phyloP scores from a whole-genome alignment of 2,329 filamentous ascomycete genomes.

The Septoria linicola region DNA sequence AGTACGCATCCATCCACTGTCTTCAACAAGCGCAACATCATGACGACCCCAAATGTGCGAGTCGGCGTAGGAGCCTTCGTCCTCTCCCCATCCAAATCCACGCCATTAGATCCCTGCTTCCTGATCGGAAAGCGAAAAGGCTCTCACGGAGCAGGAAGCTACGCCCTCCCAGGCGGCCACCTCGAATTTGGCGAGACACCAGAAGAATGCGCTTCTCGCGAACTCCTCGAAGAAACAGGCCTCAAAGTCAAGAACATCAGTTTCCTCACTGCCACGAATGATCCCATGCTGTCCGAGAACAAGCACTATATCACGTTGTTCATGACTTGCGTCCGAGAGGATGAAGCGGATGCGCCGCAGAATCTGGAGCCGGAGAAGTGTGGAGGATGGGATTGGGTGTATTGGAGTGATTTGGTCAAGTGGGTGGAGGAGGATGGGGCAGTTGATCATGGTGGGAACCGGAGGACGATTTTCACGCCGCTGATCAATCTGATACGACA shows the following conservation, averaged over 20 bases:
- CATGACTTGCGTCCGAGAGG: conserved; percentile 54
- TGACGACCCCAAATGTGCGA: conserved; percentile 12
- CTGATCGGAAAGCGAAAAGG: conserved; percentile 51
- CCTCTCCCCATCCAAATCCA: conserved; percentile 34
- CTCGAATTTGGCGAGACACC: conserved; percentile 67
- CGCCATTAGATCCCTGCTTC: conserved; percentile 40
- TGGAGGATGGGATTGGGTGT: conserved; percentile 54
- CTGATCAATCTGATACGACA: conserved; percentile 48
- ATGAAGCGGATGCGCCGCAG: conserved; percentile 51
- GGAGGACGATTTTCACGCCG: conserved; percentile 47
- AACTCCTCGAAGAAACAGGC: conserved; percentile 69
- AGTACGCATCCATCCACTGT: not conserved
- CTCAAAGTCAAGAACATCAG: conserved; percentile 54
- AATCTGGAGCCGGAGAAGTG: conserved; percentile 55
- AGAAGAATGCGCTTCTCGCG: conserved; percentile 63
- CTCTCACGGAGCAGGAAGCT: conserved; percentile 45
- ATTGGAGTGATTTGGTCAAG: conserved; percentile 49
- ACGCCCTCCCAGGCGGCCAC: conserved; percentile 67
- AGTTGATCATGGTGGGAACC: conserved; percentile 32
- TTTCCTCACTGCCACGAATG: conserved; percentile 65
- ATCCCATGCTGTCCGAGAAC: conserved; percentile 57
- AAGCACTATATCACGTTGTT: conserved; percentile 78
- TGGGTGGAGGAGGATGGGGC: conserved; percentile 32
- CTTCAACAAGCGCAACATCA: not conserved
- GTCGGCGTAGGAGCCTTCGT: conserved; percentile 54